phyloP scores from a whole-genome alignment of 768 basidiomycete species.

The Pleurotus djamor region DNA sequence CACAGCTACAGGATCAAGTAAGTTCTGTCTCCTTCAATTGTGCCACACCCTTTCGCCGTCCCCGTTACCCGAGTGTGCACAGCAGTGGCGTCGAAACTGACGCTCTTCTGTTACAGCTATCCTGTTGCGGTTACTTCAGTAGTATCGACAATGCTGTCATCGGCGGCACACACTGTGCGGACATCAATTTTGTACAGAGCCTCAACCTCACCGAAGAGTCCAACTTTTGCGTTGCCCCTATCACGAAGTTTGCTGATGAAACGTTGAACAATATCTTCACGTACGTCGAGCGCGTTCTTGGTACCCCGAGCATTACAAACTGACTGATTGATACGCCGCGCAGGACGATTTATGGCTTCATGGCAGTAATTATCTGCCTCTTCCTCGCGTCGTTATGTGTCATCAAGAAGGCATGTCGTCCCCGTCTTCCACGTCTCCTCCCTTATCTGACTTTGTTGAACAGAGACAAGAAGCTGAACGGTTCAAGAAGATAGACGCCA shows the following conservation, averaged over 20 bases:
- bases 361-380: conserved; percentile 73
- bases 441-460: neutral
- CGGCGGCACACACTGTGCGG: conserved; percentile 61
- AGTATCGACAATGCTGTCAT: conserved; percentile 56
- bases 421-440: neutral
- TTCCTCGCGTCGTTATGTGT: conserved; percentile 83
- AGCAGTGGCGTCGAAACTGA: neutral
- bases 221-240: conserved; percentile 71
- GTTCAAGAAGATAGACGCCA: conserved; percentile 87
- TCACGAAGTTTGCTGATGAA: conserved; percentile 65
- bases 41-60: neutral
- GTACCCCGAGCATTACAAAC: too few species aligned
- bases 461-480: conserved; percentile 80
- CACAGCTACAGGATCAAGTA: conserved; percentile 74
- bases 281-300: conserved; percentile 33
- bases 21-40: conserved; percentile 13
- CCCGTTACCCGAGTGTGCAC: neutral
- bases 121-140: conserved; percentile 86
- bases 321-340: neutral
- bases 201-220: conserved; percentile 33
- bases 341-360: conserved; percentile 73
- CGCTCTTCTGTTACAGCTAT: conserved; percentile 42
- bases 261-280: conserved; percentile 84
- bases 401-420: conserved; percentile 66
- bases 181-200: conserved; percentile 34